Evolutionary conservation across 371 early-diverging fungal genomes (phyloP).

Genomic region (Mucor irregularis): DNA sequence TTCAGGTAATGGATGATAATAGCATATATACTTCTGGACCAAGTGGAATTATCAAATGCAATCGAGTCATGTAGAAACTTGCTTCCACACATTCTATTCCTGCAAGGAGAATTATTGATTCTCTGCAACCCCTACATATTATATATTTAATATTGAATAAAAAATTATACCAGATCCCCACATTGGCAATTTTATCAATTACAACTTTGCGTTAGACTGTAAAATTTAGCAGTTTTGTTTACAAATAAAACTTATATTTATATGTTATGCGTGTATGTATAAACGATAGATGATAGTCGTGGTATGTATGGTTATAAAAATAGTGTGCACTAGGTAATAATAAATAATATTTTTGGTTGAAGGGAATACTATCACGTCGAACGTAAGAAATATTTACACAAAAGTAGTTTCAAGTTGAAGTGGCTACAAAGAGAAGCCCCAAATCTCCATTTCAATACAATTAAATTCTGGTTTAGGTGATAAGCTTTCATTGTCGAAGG

Average conservation of each 20-base stretch:
- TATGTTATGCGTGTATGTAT: too few species aligned
- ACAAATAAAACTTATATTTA: too few species aligned
- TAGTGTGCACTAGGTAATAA: too few species aligned
- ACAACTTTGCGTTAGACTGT: too few species aligned
- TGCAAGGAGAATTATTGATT: not conserved
- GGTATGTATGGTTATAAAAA: too few species aligned
- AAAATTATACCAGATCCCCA: too few species aligned
- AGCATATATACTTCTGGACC: conserved; percentile 48
- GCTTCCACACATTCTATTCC: not conserved
- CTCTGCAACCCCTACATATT: not conserved
- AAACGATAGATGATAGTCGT: too few species aligned
- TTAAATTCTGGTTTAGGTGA: conserved; percentile 32
- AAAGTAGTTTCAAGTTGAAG: not conserved
- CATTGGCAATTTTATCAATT: too few species aligned
- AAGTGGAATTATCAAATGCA: conserved; percentile 42
- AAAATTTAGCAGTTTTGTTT: too few species aligned
- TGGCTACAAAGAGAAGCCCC: conserved; percentile 22
- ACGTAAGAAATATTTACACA: not conserved
- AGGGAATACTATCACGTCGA: too few species aligned
- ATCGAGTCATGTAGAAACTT: not conserved
- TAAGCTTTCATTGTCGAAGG: conserved; percentile 85
- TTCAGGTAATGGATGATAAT: conserved; percentile 29
- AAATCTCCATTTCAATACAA: conserved; percentile 26
- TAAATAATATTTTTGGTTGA: not conserved
- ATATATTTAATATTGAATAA: too few species aligned